These are phyloP conservation scores for Cucurbita maxima DNA, from an alignment of 306 rosid genomes.

Conservation along the genomic window DNA sequence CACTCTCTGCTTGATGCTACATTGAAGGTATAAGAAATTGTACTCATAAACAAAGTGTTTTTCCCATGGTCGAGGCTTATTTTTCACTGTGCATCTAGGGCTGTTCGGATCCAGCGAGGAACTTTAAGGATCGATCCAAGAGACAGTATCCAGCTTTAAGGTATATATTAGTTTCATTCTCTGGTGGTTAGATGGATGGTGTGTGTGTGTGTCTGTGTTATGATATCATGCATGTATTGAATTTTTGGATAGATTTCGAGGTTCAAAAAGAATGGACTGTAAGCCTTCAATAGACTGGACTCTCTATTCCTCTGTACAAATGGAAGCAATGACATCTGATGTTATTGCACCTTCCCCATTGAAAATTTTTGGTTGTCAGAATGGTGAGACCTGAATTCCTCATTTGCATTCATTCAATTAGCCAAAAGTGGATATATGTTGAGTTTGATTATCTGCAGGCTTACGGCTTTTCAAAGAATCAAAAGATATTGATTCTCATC, in stretches of 20 bases:
- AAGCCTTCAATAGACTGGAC: constrained; percentile 37
- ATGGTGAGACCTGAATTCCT: constrained; percentile 41
- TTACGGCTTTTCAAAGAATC: constrained; percentile 78
- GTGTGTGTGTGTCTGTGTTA: no score
- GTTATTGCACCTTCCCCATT: constrained; percentile 80
- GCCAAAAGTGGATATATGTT: neutral
- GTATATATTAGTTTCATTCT: constrained; percentile 8
- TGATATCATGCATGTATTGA: neutral
- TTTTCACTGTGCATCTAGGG: constrained; percentile 29
- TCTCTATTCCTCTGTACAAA: constrained; percentile 21
- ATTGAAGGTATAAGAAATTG: constrained; percentile 36
- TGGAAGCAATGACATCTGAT: constrained; percentile 60
- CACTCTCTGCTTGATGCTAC: constrained; percentile 58
- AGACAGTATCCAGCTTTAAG: constrained; percentile 39
- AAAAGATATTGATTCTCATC: constrained; percentile 47
- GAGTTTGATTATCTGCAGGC: constrained; percentile 31
- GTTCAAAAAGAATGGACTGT: constrained; percentile 27
- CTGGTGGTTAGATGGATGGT: no score
- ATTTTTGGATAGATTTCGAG: constrained; percentile 34
- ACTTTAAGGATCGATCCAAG: constrained; percentile 21
- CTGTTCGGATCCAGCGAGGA: constrained; percentile 28
- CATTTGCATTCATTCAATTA: constrained; percentile 7
- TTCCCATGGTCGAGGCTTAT: constrained; percentile 10
- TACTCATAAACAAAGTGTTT: constrained; percentile 10
- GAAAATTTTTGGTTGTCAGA: constrained; percentile 86